Percentiles rank a stretch among this genome's conserved stretches.
phyloP scores from a whole-genome alignment of 2,329 filamentous ascomycete species.

The Monosporascus sp. region DNA sequence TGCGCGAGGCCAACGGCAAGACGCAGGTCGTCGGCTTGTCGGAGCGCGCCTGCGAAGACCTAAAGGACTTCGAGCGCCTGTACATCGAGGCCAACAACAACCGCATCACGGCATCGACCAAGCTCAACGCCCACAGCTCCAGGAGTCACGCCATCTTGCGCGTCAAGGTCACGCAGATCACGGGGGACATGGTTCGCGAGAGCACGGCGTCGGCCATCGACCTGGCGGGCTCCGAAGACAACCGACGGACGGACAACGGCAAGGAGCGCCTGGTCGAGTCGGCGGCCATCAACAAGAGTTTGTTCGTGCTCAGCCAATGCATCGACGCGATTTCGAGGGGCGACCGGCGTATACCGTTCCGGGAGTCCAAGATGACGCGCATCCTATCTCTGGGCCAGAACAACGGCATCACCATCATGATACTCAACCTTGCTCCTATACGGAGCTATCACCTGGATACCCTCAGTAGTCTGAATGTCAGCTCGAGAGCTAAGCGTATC shows the following conservation, averaged over 20 bases:
- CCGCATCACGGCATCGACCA: conserved; percentile 82
- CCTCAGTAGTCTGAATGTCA: conserved; percentile 88
- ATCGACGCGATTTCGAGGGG: conserved; percentile 84
- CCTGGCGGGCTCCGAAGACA: conserved; percentile 91
- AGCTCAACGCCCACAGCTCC: conserved; percentile 87
- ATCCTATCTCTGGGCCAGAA: conserved; percentile 91
- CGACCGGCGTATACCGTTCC: conserved; percentile 77
- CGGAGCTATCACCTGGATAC: conserved; percentile 91
- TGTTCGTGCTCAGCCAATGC: conserved; percentile 91
- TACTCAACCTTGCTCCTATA: conserved; percentile 87
- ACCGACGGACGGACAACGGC: conserved; percentile 86
- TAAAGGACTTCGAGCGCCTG: conserved; percentile 84
- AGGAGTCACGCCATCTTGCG: conserved; percentile 86
- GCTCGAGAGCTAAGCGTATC: conserved; percentile 91
- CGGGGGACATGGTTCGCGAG: conserved; percentile 60
- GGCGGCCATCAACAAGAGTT: conserved; percentile 93
- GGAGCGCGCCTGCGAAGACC: conserved; percentile 72
- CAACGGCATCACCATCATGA: conserved; percentile 93
- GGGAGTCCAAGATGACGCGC: conserved; percentile 95
- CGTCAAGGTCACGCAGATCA: conserved; percentile 78
- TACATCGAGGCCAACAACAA: conserved; percentile 93
- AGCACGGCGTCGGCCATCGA: conserved; percentile 93
- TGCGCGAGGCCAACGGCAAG: conserved; percentile 79
- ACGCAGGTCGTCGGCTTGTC: conserved; percentile 82
- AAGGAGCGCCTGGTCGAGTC: conserved; percentile 92